These are phyloP conservation scores for Groenewaldozyma salmanticensis DNA, from an alignment of 805 yeast genomes.

Conservation along the genomic window DNA sequence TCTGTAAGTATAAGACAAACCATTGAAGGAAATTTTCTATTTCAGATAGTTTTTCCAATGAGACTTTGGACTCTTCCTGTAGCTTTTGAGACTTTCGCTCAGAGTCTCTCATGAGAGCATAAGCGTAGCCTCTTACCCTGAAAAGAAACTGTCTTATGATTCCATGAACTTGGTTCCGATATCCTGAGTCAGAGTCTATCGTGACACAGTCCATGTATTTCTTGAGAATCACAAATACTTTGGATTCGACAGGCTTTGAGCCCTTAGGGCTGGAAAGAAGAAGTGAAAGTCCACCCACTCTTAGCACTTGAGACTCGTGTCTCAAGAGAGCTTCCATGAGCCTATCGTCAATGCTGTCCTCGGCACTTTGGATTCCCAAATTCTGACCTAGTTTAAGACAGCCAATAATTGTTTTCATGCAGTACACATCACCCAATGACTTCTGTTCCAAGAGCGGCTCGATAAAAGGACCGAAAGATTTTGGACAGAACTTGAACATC, in stretches of 20 bases:
- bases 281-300: slow-evolving; percentile 52
- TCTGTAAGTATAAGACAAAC: slow-evolving; percentile 30
- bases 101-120: slow-evolving; percentile 44
- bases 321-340: slow-evolving; percentile 34
- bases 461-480: slow-evolving; percentile 34
- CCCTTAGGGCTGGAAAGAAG: slow-evolving; percentile 52
- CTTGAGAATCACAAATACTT: slow-evolving; percentile 36
- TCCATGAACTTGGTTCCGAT: slow-evolving; percentile 57
- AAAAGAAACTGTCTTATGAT: slow-evolving; percentile 50
- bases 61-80: slow-evolving; percentile 2
- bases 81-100: slow-evolving; percentile 32
- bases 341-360: slow-evolving; percentile 38
- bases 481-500: slow-evolving; percentile 44
- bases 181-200: slow-evolving; percentile 57
- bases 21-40: slow-evolving; percentile 34
- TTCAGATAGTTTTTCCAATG: slow-evolving; percentile 8
- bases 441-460: slow-evolving; percentile 14
- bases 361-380: slow-evolving; percentile 35
- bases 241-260: slow-evolving; percentile 44
- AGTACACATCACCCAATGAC: slow-evolving; percentile 14
- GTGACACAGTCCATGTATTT: slow-evolving; percentile 41
- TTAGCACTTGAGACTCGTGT: slow-evolving; percentile 32
- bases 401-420: slow-evolving; percentile 38
- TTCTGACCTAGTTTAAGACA: slow-evolving; percentile 58
- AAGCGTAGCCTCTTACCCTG: slow-evolving; percentile 61